Base-by-base conservation (phyloP, 768 basidiomycete species). In the Leccinum subgranulosum region DNA sequence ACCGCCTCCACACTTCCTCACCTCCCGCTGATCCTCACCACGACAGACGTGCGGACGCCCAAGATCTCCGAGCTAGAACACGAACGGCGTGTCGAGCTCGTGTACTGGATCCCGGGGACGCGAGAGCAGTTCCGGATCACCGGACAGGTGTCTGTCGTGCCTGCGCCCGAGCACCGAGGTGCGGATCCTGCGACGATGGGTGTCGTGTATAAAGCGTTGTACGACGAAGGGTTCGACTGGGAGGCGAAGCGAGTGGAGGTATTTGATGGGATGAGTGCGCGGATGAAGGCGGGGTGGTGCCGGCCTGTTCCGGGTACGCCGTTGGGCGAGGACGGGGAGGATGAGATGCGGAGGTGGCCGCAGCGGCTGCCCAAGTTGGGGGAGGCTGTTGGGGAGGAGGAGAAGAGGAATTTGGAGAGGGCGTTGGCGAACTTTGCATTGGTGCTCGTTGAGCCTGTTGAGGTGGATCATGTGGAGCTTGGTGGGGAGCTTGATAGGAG, bases 71-170 rank as follows among this genome's bases (percentile, higher is more conserved):
- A 92, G 61, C 73, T 92, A 49, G 76, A 76, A 55, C 66, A 78
- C 10, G 69, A 75, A 45, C 31, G 6, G 4, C 7, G 48, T 15
- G 80, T 86, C 59, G 87, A 93, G 68, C 61, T 87, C 45, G 82
- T 78, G 11, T 93, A 88, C 85, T 94, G 90, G 89, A 80, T 86
- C 53, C 77, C 81, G 29, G 79, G 81, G 21, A 79, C 83, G 0
- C 70, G 79, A 53, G 85, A 90, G 66, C 92, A 95, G 65, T 92
- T 86, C 67, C 85, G 93, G 49, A 73, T 95, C 65, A 59, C 75
- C 0, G 91, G 86, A 1, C 70, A 69, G 14, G 82, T 81, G 21
- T 77, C 75, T 66, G 60, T 91, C 58, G 75, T 91, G 21, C 83
- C 88, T 1, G 45, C 19, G 14, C 45, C 45, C 0, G 45, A 0